These are phyloP conservation scores for Syzygium aromaticum DNA, from an alignment of 345 rosid species.

Conservation along the genomic window DNA sequence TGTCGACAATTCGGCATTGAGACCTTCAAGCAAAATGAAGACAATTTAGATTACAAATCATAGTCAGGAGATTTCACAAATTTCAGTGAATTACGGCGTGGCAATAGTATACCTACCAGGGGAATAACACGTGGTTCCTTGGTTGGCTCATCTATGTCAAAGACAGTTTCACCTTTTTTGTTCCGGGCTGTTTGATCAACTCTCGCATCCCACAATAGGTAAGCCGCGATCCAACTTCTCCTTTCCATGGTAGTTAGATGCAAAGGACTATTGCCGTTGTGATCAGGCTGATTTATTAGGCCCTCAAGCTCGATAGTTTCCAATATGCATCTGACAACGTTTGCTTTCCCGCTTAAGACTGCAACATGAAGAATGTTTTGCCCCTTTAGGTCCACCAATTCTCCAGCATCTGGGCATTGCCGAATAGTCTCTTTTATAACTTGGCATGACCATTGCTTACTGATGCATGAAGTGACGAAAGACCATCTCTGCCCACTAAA, in stretches of 20 bases:
- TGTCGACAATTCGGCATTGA: background rate
- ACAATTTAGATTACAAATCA: background rate
- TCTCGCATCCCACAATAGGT: background rate
- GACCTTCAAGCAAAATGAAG: background rate
- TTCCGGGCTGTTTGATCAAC: background rate
- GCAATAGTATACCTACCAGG: background rate
- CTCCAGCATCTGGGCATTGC: slow-evolving; percentile 2
- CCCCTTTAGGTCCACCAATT: background rate
- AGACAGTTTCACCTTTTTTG: background rate
- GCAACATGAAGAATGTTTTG: slow-evolving; percentile 7
- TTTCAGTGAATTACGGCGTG: background rate
- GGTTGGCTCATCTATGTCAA: background rate
- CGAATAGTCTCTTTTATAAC: background rate
- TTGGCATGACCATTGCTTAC: background rate
- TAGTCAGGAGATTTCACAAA: background rate
- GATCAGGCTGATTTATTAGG: background rate
- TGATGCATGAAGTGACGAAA: background rate
- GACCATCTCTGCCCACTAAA: background rate
- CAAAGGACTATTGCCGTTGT: slow-evolving; percentile 1
- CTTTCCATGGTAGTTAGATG: background rate
- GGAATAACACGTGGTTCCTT: background rate
- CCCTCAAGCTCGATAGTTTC: background rate
- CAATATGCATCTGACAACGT: background rate
- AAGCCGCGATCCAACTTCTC: background rate
- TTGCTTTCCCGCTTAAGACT: background rate